Evolutionary conservation across 768 basidiomycete genomes (phyloP).

Genomic region (Dentipellis sp.): DNA sequence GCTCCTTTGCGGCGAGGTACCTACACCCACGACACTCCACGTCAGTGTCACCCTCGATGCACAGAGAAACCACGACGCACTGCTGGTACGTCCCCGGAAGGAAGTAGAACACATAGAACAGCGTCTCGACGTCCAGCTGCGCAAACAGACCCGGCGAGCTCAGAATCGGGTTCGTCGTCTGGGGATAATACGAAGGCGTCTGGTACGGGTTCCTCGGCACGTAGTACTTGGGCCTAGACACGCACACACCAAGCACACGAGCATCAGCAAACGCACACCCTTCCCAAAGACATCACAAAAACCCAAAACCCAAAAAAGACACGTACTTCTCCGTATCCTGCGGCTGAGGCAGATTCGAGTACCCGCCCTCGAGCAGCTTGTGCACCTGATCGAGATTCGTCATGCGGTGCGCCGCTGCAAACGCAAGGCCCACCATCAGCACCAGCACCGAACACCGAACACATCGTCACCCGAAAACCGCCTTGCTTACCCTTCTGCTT

Average conservation of each 20-base stretch:
- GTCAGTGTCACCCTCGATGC: not conserved
- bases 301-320: not conserved
- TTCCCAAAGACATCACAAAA: not conserved
- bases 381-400: conserved; percentile 85
- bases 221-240: conserved; percentile 86
- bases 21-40: conserved; percentile 27
- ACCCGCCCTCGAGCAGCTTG: conserved; percentile 89
- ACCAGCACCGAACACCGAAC: conserved; percentile 3
- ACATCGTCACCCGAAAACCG: not conserved
- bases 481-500: conserved; percentile 80
- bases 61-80: conserved; percentile 34
- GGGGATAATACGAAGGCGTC: conserved; percentile 93
- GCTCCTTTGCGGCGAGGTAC: conserved; percentile 91
- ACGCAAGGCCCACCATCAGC: not conserved
- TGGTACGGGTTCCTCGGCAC: conserved; percentile 86
- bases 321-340: conserved; percentile 89
- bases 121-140: conserved; percentile 91
- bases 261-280: not conserved
- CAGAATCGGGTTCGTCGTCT: conserved; percentile 71
- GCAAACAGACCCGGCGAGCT: conserved; percentile 79
- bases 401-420: conserved; percentile 67
- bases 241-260: conserved; percentile 8
- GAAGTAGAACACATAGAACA: conserved; percentile 99
- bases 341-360: conserved; percentile 81
- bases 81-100: conserved; percentile 97